A percentile compares a stretch with the other conserved stretches of the same genome.
phyloP scores from a whole-genome alignment of 345 rosid genomes.

The Arabis alpina region DNA sequence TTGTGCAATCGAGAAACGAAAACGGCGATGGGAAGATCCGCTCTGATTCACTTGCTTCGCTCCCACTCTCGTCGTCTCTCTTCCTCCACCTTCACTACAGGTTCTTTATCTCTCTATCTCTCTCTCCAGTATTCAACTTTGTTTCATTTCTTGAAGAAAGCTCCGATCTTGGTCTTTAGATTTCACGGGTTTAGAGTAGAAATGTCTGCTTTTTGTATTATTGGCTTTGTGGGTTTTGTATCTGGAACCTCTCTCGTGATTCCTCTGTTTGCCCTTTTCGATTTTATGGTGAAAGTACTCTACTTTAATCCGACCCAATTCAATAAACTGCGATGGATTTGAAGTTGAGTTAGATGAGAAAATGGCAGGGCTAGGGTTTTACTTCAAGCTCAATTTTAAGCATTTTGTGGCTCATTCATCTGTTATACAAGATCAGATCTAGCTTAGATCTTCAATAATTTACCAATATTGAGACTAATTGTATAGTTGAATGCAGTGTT shows the following conservation, averaged over 20 bases:
- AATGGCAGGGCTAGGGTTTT: not conserved
- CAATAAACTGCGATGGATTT: not conserved
- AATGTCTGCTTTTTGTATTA: not conserved
- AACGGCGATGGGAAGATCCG: conserved; percentile 67
- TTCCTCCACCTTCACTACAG: conserved; percentile 52
- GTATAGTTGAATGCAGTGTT: not conserved
- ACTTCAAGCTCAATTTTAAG: not conserved
- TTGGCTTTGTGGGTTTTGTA: conserved; percentile 1
- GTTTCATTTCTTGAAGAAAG: not conserved
- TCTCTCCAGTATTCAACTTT: not conserved
- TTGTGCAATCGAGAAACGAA: conserved; percentile 15
- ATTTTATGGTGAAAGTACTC: conserved; percentile 3
- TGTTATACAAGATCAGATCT: conserved; percentile 1
- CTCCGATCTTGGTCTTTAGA: not conserved
- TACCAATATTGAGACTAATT: not conserved
- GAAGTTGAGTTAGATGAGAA: not conserved
- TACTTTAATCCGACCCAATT: conserved; percentile 11
- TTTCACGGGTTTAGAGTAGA: conserved; percentile 3
- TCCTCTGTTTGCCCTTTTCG: not conserved
- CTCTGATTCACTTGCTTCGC: conserved; percentile 63
- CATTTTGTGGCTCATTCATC: not conserved
- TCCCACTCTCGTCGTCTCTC: conserved; percentile 58
- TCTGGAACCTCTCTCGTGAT: not conserved
- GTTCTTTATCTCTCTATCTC: conserved; percentile 39
- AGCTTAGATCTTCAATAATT: not conserved